Percentiles rank a stretch among this genome's conserved stretches.
These are phyloP conservation scores for Tetrahymena thermophila DNA, from an alignment of 73 alveolate species.

Conservation along the genomic window DNA sequence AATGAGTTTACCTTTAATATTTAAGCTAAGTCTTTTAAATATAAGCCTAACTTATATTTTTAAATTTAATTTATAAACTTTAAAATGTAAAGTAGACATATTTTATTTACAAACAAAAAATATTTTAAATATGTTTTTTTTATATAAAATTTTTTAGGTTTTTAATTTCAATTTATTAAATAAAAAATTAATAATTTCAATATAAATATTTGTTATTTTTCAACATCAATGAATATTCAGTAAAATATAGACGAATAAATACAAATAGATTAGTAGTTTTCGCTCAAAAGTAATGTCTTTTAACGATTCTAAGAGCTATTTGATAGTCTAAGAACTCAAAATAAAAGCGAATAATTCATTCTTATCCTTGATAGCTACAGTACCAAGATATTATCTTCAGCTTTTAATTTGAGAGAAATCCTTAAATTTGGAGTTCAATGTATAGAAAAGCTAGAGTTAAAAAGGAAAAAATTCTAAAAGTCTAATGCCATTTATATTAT, in stretches of 20 bases:
- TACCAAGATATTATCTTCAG: neutral
- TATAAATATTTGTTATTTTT: no score
- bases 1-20: neutral
- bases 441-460: neutral
- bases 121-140: no score
- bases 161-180: no score
- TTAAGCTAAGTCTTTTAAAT: no score
- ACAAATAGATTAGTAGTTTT: neutral
- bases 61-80: no score
- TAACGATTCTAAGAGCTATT: neutral
- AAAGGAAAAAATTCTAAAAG: neutral
- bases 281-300: neutral
- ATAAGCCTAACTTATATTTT: no score
- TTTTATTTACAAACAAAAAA: no score
- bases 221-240: neutral
- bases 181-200: no score
- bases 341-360: neutral
- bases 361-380: neutral
- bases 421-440: neutral
- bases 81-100: no score
- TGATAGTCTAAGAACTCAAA: neutral
- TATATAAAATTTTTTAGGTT: no score
- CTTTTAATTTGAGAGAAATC: neutral
- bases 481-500: neutral
- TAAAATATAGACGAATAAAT: neutral